Evolutionary conservation across 768 basidiomycete genomes (phyloP), one percentile per base, ranked within the genome.

Genomic region (Imleria badia): DNA sequence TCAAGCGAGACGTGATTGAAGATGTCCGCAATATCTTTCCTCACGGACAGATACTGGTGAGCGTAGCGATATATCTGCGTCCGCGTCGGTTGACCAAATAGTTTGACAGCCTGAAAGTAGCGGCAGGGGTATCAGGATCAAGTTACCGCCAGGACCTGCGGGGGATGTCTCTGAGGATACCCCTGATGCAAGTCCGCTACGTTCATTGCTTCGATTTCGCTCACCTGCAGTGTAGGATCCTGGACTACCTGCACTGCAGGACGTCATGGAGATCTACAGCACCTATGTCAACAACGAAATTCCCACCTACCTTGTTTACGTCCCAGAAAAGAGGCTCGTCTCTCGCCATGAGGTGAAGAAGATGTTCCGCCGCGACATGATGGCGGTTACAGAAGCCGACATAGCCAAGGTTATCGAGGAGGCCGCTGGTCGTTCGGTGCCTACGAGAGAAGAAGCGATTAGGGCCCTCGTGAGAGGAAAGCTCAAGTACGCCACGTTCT

Each of bases 331-430:
- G 49, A 65, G 34, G 36, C 60, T 69, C 12, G 26, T 69, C 26
- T 71, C 69, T 4, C 68, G 68, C 20, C 60, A 71, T n/a, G 62
- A 71, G 1, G 67, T 69, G 20, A 71, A 69, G 39, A 69, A 47
- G 33, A 62, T 65, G 42, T 71, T 69, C 48, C 69, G 62, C n/a
- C 63, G 60, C 22, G 62, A 67, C 1, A 52, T 69, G 51, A 44
- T 56, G 51, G 48, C 55, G 3, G 42, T 71, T 9, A 67, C 69
- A 19, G 68, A 69, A 41, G 62, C 42, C 12, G 67, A 60, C 43
- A 61, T 69, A 15, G 15, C 58, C 54, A 59, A 54, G 22, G 47
- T 59, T 7, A 7, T 53, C 36, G 55, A 61, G 23, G 63, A 45
- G 30, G 63, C 63, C 1, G 44, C 56, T 15, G 66, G 64, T 33